Percentiles rank a stretch among this genome's conserved stretches.
Evolutionary conservation across 83 land plant genomes (phyloP).

Genomic region (Isoetes engelmannii): DNA sequence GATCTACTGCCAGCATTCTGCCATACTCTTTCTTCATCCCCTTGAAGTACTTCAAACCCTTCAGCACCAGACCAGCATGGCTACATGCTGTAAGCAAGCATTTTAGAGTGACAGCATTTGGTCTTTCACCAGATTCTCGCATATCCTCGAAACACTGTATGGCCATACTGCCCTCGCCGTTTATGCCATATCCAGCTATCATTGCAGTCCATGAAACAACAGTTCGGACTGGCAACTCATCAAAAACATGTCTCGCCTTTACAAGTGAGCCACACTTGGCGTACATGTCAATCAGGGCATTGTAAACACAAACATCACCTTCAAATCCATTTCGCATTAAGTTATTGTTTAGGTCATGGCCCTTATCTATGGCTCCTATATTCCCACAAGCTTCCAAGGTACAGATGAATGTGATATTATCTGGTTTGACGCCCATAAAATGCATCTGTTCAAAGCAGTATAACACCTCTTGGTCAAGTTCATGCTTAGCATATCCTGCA

Average conservation of each 20-base stretch:
- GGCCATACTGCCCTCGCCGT: conserved; percentile 4
- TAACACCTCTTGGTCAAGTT: not conserved
- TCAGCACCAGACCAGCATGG: conserved; percentile 5
- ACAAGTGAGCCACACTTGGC: not conserved
- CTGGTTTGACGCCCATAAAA: not conserved
- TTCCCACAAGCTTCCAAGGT: conserved; percentile 11
- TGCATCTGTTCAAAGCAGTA: conserved; percentile 10
- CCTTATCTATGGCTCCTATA: conserved; percentile 6
- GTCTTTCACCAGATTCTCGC: conserved; percentile 1
- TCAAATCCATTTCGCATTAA: not conserved
- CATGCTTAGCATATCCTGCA: conserved; percentile 15
- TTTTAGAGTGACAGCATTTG: conserved; percentile 8
- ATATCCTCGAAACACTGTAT: conserved; percentile 11
- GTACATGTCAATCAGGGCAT: conserved; percentile 5
- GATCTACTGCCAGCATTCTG: not conserved
- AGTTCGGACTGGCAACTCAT: no score
- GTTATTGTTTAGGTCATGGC: not conserved
- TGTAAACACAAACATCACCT: conserved; percentile 3
- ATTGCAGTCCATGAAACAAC: not conserved
- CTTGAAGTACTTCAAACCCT: conserved; percentile 7
- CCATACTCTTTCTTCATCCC: conserved; percentile 2
- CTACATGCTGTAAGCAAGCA: conserved; percentile 11
- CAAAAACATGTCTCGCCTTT: not conserved
- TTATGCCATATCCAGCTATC: not conserved
- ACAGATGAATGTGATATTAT: conserved; percentile 1